phyloP scores from a whole-genome alignment of 2,329 filamentous ascomycete genomes.

The Basipetospora chlamydospora region DNA sequence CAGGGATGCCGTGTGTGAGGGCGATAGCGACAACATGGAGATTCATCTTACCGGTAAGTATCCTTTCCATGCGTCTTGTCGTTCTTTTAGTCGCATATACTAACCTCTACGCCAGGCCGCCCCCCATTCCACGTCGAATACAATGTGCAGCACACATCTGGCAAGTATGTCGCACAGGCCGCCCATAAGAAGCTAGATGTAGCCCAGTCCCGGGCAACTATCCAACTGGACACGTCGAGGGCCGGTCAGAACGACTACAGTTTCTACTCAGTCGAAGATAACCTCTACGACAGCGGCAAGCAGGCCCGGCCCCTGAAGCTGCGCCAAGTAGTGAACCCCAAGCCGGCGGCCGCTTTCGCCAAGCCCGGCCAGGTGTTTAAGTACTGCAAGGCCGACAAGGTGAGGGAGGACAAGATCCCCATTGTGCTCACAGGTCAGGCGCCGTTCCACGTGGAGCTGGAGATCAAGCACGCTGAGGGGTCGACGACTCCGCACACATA shows the following conservation, averaged over 20 bases:
- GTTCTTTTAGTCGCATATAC: constrained; percentile 2
- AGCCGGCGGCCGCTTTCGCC: constrained; percentile 67
- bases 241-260: constrained; percentile 76
- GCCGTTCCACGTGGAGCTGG: constrained; percentile 82
- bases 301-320: constrained; percentile 54
- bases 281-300: constrained; percentile 65
- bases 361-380: constrained; percentile 89
- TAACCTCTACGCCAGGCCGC: constrained; percentile 34
- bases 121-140: constrained; percentile 77
- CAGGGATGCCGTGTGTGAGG: constrained; percentile 82
- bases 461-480: constrained; percentile 81
- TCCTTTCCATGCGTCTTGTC: background rate
- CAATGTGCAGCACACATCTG: constrained; percentile 57
- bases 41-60: constrained; percentile 58
- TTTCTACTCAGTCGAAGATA: constrained; percentile 71
- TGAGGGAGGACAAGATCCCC: constrained; percentile 74
- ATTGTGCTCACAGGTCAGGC: constrained; percentile 70
- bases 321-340: constrained; percentile 71
- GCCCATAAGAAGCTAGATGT: constrained; percentile 62
- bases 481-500: constrained; percentile 69
- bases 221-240: constrained; percentile 74
- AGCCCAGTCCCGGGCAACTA: constrained; percentile 58
- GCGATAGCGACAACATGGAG: constrained; percentile 81
- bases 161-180: constrained; percentile 50
- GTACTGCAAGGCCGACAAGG: constrained; percentile 76